Evolutionary conservation across 768 basidiomycete species (phyloP).

Genomic region (Panus rudis): DNA sequence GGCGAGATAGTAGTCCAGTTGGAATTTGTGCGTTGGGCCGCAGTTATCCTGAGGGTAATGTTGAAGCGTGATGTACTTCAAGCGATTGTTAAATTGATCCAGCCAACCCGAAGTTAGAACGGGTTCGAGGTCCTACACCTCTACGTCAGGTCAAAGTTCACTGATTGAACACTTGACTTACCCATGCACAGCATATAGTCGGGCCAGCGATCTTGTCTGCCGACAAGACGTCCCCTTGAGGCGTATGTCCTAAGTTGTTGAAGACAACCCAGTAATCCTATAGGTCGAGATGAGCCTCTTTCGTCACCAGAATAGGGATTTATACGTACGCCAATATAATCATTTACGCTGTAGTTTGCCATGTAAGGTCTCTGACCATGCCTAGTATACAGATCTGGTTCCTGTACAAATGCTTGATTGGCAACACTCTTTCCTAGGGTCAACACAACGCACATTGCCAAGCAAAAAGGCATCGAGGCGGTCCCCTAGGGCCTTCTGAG

Average conservation of each 20-base stretch:
- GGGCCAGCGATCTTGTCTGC: constrained; percentile 40
- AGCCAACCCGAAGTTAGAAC: constrained; percentile 35
- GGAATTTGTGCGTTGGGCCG: constrained; percentile 26
- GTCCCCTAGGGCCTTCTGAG: constrained; percentile 30
- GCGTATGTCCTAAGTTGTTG: constrained; percentile 28
- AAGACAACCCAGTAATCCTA: constrained; percentile 38
- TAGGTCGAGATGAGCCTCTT: not conserved
- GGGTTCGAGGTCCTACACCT: constrained; percentile 33
- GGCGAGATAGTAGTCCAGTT: constrained; percentile 36
- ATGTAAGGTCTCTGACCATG: constrained; percentile 36
- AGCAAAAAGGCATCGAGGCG: constrained; percentile 39
- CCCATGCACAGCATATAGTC: constrained; percentile 47
- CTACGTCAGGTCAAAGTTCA: not conserved
- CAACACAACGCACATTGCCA: constrained; percentile 36
- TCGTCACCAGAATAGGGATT: not conserved
- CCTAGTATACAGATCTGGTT: constrained; percentile 52
- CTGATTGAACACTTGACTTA: constrained; percentile 16
- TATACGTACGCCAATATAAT: constrained; percentile 37
- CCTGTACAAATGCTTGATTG: constrained; percentile 23
- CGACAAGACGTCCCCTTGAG: constrained; percentile 32
- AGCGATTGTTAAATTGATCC: constrained; percentile 28
- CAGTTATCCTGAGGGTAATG: constrained; percentile 47
- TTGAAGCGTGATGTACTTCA: constrained; percentile 47
- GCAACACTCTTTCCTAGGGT: not conserved
- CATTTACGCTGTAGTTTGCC: constrained; percentile 38